Evolutionary conservation across 2,329 filamentous ascomycete species (phyloP).

Genomic region (Eutypa lata): DNA sequence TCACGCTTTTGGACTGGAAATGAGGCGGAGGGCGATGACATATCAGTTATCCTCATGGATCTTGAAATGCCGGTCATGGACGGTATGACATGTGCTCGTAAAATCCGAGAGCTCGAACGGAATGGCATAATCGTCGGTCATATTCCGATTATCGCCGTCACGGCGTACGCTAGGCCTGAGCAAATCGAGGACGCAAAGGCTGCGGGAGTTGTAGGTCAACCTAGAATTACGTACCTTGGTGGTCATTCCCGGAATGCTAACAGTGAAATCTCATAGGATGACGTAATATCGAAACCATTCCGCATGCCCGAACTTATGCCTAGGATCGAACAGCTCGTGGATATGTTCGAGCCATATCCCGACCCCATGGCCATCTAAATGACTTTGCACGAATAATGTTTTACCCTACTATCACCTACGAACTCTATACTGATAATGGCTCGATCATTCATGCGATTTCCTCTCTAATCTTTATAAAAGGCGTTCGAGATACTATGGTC

Average conservation of each 20-base stretch:
- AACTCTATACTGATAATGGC: too few species aligned
- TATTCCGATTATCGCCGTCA: conserved; percentile 80
- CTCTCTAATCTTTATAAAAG: too few species aligned
- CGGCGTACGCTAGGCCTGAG: conserved; percentile 72
- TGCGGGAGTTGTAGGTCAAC: conserved; percentile 64
- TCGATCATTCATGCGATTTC: too few species aligned
- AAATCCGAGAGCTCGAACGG: conserved; percentile 65
- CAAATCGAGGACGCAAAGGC: conserved; percentile 69
- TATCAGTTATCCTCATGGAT: conserved; percentile 74
- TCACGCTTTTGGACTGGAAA: conserved; percentile 55
- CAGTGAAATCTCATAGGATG: conserved; percentile 48
- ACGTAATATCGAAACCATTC: conserved; percentile 78
- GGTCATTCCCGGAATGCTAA: too few species aligned
- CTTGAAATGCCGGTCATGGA: conserved; percentile 85
- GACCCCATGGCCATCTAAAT: conserved; percentile 8
- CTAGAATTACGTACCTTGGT: too few species aligned
- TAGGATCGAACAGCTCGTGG: conserved; percentile 58
- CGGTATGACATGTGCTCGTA: conserved; percentile 68
- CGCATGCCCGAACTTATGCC: conserved; percentile 68
- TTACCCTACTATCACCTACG: too few species aligned
- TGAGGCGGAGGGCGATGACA: conserved; percentile 45
- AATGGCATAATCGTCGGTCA: conserved; percentile 60
- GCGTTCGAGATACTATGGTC: too few species aligned
- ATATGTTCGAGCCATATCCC: conserved; percentile 15
- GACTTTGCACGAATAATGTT: too few species aligned